Base-by-base conservation (phyloP, 2,329 filamentous ascomycete genomes). In the Alternaria sp. region DNA sequence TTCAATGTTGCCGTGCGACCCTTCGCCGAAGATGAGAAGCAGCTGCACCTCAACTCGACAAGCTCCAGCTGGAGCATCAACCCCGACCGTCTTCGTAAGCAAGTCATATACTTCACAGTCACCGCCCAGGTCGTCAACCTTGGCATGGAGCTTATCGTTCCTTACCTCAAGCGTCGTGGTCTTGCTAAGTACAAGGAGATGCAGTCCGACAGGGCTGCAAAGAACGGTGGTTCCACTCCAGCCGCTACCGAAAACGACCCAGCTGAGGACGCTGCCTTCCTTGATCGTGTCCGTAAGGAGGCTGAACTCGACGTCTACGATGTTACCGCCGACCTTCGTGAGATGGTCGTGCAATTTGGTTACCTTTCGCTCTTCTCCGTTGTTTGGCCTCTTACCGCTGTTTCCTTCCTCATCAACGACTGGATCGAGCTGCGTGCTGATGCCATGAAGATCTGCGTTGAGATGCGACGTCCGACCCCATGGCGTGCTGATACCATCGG, bases 41-140 rank as follows among this genome's bases (percentile, higher is more conserved):
- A 92, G 57, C 81, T 93, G 26, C 84, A 85, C 52, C 67, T 62
- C 19, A 32, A 62, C 28, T 47, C 65, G 10, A 82, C 83, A 0
- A 75, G 87, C 25, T 87, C 85, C 6, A 84, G 87, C 23, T 99
- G 97, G 78, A 85, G 89, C 56, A 92, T 97, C 80, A 93, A 98
- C 74, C 91, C 93, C 0, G 86, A 90, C 68, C 87, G 96, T 15
- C 88, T 98, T 36, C 91, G 90, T 71, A 92, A 93, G 71, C 95
- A 98, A 78, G 93, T 97, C 77, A 96, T 97, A 67, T 98, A 97
- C 82, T 96, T 97, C 67, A 97, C 95, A 0, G 92, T 98, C 30
- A 97, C 95, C 0, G 95, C 93, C 0, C 95, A 97, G 76, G 87
- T 97, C 40, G 90, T 99, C 71, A 96, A 92, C 76, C 90, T 97